Conservation (phyloP, 306 rosid species). For the Gastrolobium villosum region DNA sequence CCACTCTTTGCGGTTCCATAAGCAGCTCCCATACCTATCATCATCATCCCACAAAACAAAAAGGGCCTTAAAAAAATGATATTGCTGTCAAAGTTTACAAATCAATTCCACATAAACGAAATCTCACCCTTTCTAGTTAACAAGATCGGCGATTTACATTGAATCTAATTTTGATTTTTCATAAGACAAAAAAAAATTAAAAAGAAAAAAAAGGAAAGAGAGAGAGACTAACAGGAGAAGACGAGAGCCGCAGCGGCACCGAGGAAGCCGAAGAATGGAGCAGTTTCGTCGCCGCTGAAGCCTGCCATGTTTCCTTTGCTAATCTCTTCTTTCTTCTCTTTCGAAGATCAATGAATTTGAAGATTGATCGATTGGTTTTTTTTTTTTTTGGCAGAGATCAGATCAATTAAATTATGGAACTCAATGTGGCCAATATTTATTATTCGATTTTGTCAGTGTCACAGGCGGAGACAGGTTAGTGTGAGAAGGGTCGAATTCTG, state of each 20-base stretch:
- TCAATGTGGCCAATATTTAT: not conserved
- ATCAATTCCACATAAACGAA: no score
- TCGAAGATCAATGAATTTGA: no score
- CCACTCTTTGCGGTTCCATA: conserved; percentile 88
- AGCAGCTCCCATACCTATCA: conserved; percentile 82
- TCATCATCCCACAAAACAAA: no score
- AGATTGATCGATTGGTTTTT: not conserved
- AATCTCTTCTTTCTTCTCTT: not conserved
- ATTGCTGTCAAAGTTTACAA: no score
- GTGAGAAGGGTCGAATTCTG: no score
- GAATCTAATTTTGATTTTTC: not conserved
- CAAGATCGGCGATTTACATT: not conserved
- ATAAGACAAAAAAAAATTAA: not conserved
- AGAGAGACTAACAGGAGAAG: conserved; percentile 62
- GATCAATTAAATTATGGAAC: not conserved
- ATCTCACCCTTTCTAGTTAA: no score
- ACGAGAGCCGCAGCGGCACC: conserved; percentile 85
- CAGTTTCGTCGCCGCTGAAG: conserved; percentile 87
- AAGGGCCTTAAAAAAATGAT: no score
- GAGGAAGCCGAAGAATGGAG: conserved; percentile 89
- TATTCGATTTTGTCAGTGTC: not conserved
- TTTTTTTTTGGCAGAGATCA: not conserved
- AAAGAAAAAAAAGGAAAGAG: not conserved
- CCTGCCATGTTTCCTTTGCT: conserved; percentile 42
- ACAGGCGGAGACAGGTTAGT: no score